Conservation (phyloP, 345 rosid species). For the Boechera divaricarpa region DNA sequence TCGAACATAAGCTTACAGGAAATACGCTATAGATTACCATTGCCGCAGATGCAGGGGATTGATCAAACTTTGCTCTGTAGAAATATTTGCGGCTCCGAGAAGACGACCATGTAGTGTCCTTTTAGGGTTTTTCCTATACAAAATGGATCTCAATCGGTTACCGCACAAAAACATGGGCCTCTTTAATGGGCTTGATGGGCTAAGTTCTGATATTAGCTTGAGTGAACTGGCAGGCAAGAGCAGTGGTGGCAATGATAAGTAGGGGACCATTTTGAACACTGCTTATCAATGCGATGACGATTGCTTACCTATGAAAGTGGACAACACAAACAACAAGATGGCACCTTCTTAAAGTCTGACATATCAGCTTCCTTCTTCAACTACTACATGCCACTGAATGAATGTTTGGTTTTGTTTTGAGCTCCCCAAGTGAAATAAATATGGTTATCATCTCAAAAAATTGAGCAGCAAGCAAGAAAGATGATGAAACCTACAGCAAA, state of each 20-base stretch:
- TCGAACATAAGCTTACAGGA: neutral
- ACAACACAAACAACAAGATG: slow-evolving; percentile 27
- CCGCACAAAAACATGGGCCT: neutral
- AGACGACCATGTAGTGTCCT: neutral
- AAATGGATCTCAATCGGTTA: slow-evolving; percentile 4
- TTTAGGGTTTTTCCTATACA: slow-evolving; percentile 22
- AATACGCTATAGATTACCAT: slow-evolving; percentile 34
- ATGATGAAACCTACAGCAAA: slow-evolving; percentile 49
- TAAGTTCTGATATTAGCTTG: neutral
- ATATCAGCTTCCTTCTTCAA: slow-evolving; percentile 30
- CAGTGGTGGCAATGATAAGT: slow-evolving; percentile 33
- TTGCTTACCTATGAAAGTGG: slow-evolving; percentile 41
- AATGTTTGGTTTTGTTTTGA: slow-evolving; percentile 37
- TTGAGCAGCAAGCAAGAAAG: slow-evolving; percentile 17
- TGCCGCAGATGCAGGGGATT: slow-evolving; percentile 29
- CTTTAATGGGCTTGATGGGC: neutral
- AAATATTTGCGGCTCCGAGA: slow-evolving; percentile 23
- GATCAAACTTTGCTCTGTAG: slow-evolving; percentile 12
- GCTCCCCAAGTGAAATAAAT: slow-evolving; percentile 30
- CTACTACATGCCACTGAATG: slow-evolving; percentile 44
- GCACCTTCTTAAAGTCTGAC: slow-evolving; percentile 45
- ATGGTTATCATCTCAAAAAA: slow-evolving; percentile 18
- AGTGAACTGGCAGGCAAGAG: slow-evolving; percentile 8
- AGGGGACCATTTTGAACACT: slow-evolving; percentile 43
- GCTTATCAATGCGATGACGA: slow-evolving; percentile 43